A percentile compares a stretch with the other conserved stretches of the same genome.
phyloP scores from a whole-genome alignment of 495 filamentous ascomycete species.

The Darksidea phi region DNA sequence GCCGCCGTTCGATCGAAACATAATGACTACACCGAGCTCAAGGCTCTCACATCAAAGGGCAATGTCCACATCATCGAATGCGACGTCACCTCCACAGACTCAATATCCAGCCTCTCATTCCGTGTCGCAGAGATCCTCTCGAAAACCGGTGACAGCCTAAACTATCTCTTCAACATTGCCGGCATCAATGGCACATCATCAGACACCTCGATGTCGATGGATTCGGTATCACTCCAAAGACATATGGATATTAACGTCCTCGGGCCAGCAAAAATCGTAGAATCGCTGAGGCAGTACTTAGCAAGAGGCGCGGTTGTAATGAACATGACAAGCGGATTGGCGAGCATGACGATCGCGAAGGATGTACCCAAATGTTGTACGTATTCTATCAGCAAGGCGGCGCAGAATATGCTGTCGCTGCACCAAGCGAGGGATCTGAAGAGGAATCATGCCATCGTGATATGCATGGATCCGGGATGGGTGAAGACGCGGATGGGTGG shows the following conservation, averaged over 20 bases:
- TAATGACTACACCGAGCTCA: slow-evolving; percentile 41
- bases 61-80: slow-evolving; percentile 49
- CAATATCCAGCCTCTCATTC: slow-evolving; percentile 37
- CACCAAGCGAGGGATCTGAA: slow-evolving; percentile 32
- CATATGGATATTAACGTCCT: slow-evolving; percentile 34
- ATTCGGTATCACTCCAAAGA: slow-evolving; percentile 39
- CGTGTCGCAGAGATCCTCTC: slow-evolving; percentile 41
- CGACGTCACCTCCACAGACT: slow-evolving; percentile 40
- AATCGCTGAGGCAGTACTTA: slow-evolving; percentile 23
- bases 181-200: slow-evolving; percentile 41
- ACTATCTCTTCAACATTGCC: slow-evolving; percentile 50
- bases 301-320: slow-evolving; percentile 30
- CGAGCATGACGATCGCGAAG: slow-evolving; percentile 24
- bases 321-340: slow-evolving; percentile 33
- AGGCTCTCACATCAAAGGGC: slow-evolving; percentile 16
- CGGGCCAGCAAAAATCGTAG: slow-evolving; percentile 32
- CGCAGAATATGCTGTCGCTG: slow-evolving; percentile 33
- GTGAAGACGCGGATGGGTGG: slow-evolving; percentile 42
- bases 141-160: slow-evolving; percentile 38
- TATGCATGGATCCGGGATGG: slow-evolving; percentile 35
- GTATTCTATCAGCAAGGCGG: slow-evolving; percentile 33
- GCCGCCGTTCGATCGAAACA: slow-evolving; percentile 46
- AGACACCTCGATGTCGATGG: slow-evolving; percentile 44
- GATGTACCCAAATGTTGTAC: slow-evolving; percentile 30
- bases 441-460: slow-evolving; percentile 19